Percentiles rank a stretch among this genome's conserved stretches.
Evolutionary conservation across 192 early-diverging fungal species (phyloP).

Genomic region (Hyaloraphidium curvatum): DNA sequence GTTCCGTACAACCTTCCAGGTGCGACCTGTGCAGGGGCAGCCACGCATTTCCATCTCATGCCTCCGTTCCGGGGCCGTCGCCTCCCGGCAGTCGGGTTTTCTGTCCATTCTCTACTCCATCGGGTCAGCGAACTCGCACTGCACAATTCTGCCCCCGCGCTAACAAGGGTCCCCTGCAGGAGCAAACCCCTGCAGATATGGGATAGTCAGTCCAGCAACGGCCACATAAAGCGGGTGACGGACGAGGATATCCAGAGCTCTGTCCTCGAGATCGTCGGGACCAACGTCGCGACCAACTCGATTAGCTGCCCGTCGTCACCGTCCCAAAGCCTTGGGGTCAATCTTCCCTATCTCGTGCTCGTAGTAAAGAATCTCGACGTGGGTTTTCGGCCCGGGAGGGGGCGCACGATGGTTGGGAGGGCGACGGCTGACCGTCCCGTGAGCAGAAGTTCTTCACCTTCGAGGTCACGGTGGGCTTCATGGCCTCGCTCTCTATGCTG

Average conservation of each 20-base stretch:
- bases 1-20: too few species aligned
- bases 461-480: too few species aligned
- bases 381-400: too few species aligned
- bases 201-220: constrained; percentile 43
- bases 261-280: constrained; percentile 59
- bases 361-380: constrained; percentile 55
- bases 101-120: constrained; percentile 76
- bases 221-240: constrained; percentile 54
- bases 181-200: constrained; percentile 54
- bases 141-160: neutral
- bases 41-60: too few species aligned
- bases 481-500: too few species aligned
- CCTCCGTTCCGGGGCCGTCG: too few species aligned
- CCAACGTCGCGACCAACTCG: constrained; percentile 66
- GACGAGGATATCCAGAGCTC: constrained; percentile 67
- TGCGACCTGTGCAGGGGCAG: too few species aligned
- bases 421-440: neutral
- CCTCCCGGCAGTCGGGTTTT: constrained; percentile 49
- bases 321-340: constrained; percentile 70
- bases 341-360: constrained; percentile 72
- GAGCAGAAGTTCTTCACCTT: constrained; percentile 72
- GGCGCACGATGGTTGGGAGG: neutral
- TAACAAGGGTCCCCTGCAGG: constrained; percentile 8
- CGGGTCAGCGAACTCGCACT: constrained; percentile 28
- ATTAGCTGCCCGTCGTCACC: constrained; percentile 63